A percentile compares a stretch with the other conserved stretches of the same genome.
Conservation (phyloP, 495 filamentous ascomycete species). For the Neurospora sublineolata region DNA sequence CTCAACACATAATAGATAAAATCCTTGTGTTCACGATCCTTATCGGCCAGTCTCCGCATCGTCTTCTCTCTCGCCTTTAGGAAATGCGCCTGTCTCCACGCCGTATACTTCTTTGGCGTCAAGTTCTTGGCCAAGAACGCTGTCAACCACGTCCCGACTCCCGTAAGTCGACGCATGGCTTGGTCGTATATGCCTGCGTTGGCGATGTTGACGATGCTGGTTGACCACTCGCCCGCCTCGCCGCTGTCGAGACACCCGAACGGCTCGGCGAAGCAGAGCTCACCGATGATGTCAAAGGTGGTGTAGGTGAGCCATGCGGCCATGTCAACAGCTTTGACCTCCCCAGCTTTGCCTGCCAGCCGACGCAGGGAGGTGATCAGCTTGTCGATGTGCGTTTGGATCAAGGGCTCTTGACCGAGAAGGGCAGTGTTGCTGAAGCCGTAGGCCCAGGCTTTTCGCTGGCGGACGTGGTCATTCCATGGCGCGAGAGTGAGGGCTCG, state of each 20-base stretch:
- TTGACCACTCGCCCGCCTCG: slow-evolving; percentile 15
- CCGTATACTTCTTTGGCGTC: slow-evolving; percentile 5
- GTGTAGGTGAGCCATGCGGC: slow-evolving; percentile 38
- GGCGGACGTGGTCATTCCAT: slow-evolving; percentile 32
- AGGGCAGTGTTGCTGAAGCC: slow-evolving; percentile 37
- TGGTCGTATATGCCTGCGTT: slow-evolving; percentile 8
- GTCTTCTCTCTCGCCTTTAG: slow-evolving; percentile 10
- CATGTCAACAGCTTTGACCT: slow-evolving; percentile 25
- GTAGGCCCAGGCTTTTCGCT: slow-evolving; percentile 37
- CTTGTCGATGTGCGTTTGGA: slow-evolving; percentile 23
- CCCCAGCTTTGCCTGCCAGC: slow-evolving; percentile 1
- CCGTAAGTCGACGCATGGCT: slow-evolving; percentile 14
- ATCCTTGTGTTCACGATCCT: slow-evolving; percentile 10
- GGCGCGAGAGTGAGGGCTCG: slow-evolving; percentile 7
- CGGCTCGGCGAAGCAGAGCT: slow-evolving; percentile 45
- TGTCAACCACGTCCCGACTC: slow-evolving; percentile 13
- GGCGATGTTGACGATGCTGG: slow-evolving; percentile 5
- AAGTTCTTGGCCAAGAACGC: slow-evolving; percentile 1
- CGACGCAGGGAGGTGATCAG: slow-evolving; percentile 12
- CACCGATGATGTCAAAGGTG: slow-evolving; percentile 51
- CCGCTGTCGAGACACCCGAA: slow-evolving; percentile 42
- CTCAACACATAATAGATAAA: slow-evolving; percentile 16
- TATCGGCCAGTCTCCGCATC: slow-evolving; percentile 7
- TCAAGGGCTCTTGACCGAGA: slow-evolving; percentile 30
- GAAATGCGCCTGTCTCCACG: slow-evolving; percentile 10